phyloP scores from a whole-genome alignment of 495 filamentous ascomycete genomes.

The Aspergillus olivimuriae region DNA sequence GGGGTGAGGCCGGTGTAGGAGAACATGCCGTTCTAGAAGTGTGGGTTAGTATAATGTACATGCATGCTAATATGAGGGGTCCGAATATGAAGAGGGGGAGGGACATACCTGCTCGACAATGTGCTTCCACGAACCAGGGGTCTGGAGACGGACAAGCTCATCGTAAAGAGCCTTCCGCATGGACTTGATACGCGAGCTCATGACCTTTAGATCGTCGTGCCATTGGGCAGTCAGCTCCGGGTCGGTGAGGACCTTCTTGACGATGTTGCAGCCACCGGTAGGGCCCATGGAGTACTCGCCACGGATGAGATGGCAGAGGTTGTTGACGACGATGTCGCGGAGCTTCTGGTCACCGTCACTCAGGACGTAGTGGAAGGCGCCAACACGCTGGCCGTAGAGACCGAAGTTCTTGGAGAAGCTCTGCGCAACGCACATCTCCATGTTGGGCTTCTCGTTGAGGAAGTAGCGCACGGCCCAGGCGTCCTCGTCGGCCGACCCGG shows the following conservation, averaged over 20 bases:
- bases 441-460: conserved; percentile 41
- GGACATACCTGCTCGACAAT: conserved; percentile 38
- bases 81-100: not conserved
- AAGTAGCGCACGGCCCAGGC: conserved; percentile 50
- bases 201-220: conserved; percentile 42
- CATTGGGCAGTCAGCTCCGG: conserved; percentile 38
- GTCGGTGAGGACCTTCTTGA: conserved; percentile 40
- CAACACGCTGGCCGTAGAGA: conserved; percentile 47
- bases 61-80: too few relatives aligned
- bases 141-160: conserved; percentile 35
- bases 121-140: conserved; percentile 46
- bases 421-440: conserved; percentile 46
- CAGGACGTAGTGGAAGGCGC: conserved; percentile 43
- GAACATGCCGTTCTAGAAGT: conserved; percentile 50
- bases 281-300: conserved; percentile 47
- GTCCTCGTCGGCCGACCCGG: conserved; percentile 46
- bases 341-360: conserved; percentile 23
- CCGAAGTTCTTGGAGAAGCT: conserved; percentile 54
- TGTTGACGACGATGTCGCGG: conserved; percentile 34
- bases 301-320: conserved; percentile 41
- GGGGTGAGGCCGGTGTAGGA: conserved; percentile 44
- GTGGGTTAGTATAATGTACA: too few relatives aligned
- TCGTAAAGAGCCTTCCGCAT: conserved; percentile 42
- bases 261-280: conserved; percentile 42
- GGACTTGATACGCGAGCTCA: conserved; percentile 45